Evolutionary conservation across 2,329 filamentous ascomycete species (phyloP).

Genomic region (Metarhizium brunneum): DNA sequence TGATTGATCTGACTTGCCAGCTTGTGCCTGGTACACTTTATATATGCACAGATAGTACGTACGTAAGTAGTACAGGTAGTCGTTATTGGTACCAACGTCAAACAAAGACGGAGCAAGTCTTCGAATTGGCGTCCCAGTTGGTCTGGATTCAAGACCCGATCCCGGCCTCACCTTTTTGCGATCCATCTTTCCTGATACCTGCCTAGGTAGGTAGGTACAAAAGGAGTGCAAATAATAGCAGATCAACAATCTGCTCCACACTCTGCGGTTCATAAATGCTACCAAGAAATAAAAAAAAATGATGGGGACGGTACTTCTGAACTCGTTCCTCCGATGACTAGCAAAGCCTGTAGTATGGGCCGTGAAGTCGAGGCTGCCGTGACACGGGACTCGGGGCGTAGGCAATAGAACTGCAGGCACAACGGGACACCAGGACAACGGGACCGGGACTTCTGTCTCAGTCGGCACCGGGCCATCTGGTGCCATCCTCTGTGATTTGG

Average conservation of each 20-base stretch:
- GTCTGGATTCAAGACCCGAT: not conserved
- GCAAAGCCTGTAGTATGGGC: too few species aligned
- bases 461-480: not conserved
- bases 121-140: not conserved
- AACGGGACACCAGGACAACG: not conserved
- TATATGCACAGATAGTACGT: too few species aligned
- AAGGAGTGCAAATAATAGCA: not conserved
- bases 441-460: not conserved
- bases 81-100: too few species aligned
- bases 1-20: not conserved
- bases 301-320: not conserved
- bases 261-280: not conserved
- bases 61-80: too few species aligned
- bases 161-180: not conserved
- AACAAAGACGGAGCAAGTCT: not conserved
- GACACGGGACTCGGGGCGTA: not conserved
- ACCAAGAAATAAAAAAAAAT: not conserved
- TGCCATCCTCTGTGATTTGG: not conserved
- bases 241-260: not conserved
- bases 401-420: not conserved
- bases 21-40: not conserved
- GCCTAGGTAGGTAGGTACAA: not conserved
- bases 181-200: not conserved
- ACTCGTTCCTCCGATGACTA: too few species aligned
- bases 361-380: not conserved